Conservation (phyloP, 2,329 filamentous ascomycete genomes). For the Paraphaeosphaeria minitans region DNA sequence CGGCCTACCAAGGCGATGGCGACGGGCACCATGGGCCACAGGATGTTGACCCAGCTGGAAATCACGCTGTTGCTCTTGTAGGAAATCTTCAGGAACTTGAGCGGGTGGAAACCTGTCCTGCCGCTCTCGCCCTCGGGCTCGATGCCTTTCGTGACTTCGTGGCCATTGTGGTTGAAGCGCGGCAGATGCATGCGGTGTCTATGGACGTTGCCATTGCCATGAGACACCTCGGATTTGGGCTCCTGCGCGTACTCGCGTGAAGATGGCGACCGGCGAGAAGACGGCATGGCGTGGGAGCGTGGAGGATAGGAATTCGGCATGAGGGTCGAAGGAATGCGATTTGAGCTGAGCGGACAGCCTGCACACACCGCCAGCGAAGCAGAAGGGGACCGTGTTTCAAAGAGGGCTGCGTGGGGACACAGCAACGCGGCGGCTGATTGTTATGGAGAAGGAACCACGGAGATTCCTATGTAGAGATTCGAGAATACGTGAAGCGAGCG, state of each 20-base stretch:
- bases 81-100: constrained; percentile 67
- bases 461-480: neutral
- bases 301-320: constrained; percentile 10
- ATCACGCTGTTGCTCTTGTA: constrained; percentile 67
- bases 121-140: constrained; percentile 69
- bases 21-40: constrained; percentile 76
- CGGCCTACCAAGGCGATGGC: constrained; percentile 66
- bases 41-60: constrained; percentile 69
- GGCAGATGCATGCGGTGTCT: constrained; percentile 31
- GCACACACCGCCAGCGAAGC: neutral
- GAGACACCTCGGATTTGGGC: constrained; percentile 26
- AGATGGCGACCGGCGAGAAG: constrained; percentile 15
- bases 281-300: constrained; percentile 8
- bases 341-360: neutral
- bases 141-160: constrained; percentile 50
- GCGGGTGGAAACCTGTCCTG: constrained; percentile 66
- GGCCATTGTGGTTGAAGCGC: constrained; percentile 52
- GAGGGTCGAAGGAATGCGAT: neutral
- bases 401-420: constrained; percentile 3
- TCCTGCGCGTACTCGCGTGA: constrained; percentile 31
- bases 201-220: constrained; percentile 12
- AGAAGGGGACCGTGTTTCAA: constrained; percentile 13
- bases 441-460: neutral
- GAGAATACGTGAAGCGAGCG: neutral
- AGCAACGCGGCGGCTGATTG: neutral